These are phyloP conservation scores for Globisporangium nagaii DNA, from an alignment of 352 stramenopile genomes.

Conservation along the genomic window DNA sequence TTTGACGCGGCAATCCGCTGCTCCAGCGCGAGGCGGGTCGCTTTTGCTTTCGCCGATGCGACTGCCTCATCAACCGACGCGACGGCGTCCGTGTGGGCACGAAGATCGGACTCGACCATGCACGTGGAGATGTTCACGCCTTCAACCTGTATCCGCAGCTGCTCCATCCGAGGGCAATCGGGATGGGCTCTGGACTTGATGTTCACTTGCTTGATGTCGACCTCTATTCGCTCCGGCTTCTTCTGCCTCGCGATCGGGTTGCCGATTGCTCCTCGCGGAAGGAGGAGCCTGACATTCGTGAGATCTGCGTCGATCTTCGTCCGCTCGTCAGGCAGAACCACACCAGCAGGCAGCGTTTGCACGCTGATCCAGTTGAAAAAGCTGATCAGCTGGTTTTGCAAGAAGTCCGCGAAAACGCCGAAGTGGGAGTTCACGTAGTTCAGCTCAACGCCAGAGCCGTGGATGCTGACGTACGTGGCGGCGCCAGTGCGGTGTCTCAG, in stretches of 20 bases:
- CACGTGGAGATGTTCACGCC: slow-evolving; percentile 39
- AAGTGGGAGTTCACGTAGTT: slow-evolving; percentile 60
- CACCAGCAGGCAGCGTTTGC: slow-evolving; percentile 29
- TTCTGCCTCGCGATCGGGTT: slow-evolving; percentile 28
- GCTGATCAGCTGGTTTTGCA: slow-evolving; percentile 53
- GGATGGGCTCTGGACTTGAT: slow-evolving; percentile 41
- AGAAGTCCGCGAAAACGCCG: slow-evolving; percentile 34
- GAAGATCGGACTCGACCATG: slow-evolving; percentile 14
- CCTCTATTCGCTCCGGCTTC: slow-evolving; percentile 48
- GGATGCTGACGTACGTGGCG: slow-evolving; percentile 35
- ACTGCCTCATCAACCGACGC: slow-evolving; percentile 33
- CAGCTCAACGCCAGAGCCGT: slow-evolving; percentile 34
- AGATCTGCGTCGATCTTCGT: slow-evolving; percentile 57
- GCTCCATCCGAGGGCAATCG: slow-evolving; percentile 33
- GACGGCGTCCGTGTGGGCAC: slow-evolving; percentile 26
- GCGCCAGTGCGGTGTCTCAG: slow-evolving; percentile 40
- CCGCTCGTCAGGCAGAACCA: slow-evolving; percentile 26
- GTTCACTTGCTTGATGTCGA: slow-evolving; percentile 35
- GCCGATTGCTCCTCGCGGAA: slow-evolving; percentile 45
- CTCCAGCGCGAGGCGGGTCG: slow-evolving; percentile 1
- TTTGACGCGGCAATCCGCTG: slow-evolving; percentile 20
- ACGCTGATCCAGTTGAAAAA: slow-evolving; percentile 65
- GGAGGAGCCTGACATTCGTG: slow-evolving; percentile 24
- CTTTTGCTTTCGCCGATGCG: slow-evolving; percentile 6
- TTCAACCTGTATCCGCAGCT: slow-evolving; percentile 37